phyloP scores from a whole-genome alignment of 2,329 filamentous ascomycete genomes.

The Xylaria sp. region DNA sequence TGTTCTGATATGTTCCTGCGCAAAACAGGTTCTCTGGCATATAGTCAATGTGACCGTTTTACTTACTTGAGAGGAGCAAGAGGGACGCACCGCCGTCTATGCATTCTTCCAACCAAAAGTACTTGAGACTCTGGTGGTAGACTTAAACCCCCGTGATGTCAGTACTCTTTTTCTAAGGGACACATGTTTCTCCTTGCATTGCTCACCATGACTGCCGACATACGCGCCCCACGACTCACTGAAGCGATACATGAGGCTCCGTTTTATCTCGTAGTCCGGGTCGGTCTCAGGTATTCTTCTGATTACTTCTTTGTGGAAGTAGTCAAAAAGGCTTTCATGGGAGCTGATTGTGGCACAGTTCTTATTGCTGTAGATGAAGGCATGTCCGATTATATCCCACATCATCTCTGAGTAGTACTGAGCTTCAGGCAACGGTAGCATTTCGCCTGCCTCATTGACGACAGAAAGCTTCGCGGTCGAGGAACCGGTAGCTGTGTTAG shows the following conservation, averaged over 20 bases:
- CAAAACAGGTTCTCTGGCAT: conserved; percentile 54
- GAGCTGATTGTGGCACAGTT: conserved; percentile 44
- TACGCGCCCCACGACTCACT: conserved; percentile 67
- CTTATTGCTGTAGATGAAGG: conserved; percentile 61
- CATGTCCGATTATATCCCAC: conserved; percentile 64
- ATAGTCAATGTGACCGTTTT: conserved; percentile 22
- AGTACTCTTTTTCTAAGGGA: not conserved
- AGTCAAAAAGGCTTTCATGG: conserved; percentile 48
- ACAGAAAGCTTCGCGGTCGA: conserved; percentile 51
- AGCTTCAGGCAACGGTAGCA: conserved; percentile 43
- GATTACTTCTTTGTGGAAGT: conserved; percentile 43
- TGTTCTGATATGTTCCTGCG: conserved; percentile 53
- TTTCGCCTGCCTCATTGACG: conserved; percentile 51
- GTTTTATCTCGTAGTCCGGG: conserved; percentile 36
- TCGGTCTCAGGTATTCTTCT: conserved; percentile 44
- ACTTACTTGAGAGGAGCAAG: not conserved
- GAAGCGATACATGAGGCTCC: conserved; percentile 45
- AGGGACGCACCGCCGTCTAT: conserved; percentile 57
- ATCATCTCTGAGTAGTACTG: conserved; percentile 48
- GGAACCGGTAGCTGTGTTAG: conserved; percentile 44
- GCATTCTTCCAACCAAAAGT: conserved; percentile 73
- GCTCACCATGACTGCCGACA: conserved; percentile 51
- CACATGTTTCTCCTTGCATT: not conserved
- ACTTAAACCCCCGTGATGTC: conserved; percentile 32
- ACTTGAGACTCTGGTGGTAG: conserved; percentile 63